phyloP scores from a whole-genome alignment of 306 rosid species.

The Mucuna pruriens region DNA sequence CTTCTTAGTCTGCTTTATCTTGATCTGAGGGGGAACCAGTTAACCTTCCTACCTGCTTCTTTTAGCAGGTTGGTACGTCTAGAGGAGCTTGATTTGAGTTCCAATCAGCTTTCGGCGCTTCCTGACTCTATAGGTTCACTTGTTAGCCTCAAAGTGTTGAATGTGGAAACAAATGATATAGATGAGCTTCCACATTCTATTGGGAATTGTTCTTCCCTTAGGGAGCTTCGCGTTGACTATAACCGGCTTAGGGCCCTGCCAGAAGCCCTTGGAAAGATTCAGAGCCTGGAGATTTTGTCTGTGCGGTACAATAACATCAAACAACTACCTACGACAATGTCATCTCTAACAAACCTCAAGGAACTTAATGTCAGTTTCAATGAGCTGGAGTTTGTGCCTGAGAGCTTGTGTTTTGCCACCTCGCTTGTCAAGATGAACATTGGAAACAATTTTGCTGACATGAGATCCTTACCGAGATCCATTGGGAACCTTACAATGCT shows the following conservation, averaged over 20 bases:
- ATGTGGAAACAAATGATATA: slow-evolving; percentile 80
- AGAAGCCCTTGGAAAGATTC: slow-evolving; percentile 87
- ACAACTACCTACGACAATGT: slow-evolving; percentile 87
- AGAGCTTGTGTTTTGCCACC: slow-evolving; percentile 86
- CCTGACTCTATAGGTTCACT: slow-evolving; percentile 78
- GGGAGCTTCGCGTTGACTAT: slow-evolving; percentile 76
- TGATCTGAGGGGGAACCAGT: slow-evolving; percentile 72
- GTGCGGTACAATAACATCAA: slow-evolving; percentile 80
- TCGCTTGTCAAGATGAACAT: slow-evolving; percentile 80
- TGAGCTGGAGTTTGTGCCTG: slow-evolving; percentile 87
- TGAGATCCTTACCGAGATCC: slow-evolving; percentile 73
- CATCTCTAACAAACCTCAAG: slow-evolving; percentile 71
- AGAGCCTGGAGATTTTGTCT: slow-evolving; percentile 72
- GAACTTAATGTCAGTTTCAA: slow-evolving; percentile 88
- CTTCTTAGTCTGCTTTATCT: slow-evolving; percentile 64
- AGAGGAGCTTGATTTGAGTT: slow-evolving; percentile 84
- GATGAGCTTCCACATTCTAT: slow-evolving; percentile 84
- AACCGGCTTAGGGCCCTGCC: slow-evolving; percentile 86
- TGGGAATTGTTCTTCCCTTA: slow-evolving; percentile 73
- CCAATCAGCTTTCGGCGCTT: slow-evolving; percentile 66
- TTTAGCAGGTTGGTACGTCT: slow-evolving; percentile 70
- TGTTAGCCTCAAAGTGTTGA: slow-evolving; percentile 62
- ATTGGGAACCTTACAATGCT: slow-evolving; percentile 92
- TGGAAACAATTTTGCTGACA: slow-evolving; percentile 89
- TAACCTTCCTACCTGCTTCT: slow-evolving; percentile 66